These are phyloP conservation scores for Carex sylvatica DNA, from an alignment of 202 grass and related monocot species.

Conservation along the genomic window DNA sequence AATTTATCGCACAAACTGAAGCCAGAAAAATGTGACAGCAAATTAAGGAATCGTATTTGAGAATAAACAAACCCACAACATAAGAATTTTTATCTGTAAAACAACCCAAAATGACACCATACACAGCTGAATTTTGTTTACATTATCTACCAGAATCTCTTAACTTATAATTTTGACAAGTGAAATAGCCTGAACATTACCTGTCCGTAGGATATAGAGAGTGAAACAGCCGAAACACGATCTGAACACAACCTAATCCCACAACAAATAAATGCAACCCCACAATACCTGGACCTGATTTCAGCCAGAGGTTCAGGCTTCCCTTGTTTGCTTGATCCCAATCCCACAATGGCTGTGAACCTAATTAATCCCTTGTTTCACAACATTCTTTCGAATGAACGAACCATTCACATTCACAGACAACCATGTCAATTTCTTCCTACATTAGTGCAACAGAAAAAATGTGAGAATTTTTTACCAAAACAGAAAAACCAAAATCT, in stretches of 20 bases:
- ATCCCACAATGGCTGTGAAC: too few species aligned
- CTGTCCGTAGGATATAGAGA: not conserved
- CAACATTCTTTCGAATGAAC: slow-evolving; percentile 39
- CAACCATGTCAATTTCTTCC: slow-evolving; percentile 80
- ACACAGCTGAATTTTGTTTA: not conserved
- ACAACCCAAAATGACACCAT: not conserved
- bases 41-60: not conserved
- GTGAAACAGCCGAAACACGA: too few species aligned
- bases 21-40: not conserved
- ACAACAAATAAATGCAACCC: not conserved
- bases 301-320: not conserved
- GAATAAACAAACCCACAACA: not conserved
- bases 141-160: not conserved
- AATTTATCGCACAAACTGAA: not conserved
- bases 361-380: too few species aligned
- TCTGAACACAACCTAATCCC: not conserved
- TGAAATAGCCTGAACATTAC: not conserved
- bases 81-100: not conserved
- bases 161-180: not conserved
- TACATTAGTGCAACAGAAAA: slow-evolving; percentile 29
- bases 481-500: not conserved
- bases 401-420: slow-evolving; percentile 74
- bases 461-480: not conserved
- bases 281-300: not conserved
- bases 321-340: not conserved